Evolutionary conservation across 78 protist genomes (phyloP).

Genomic region (Mantamonas sphyraenae): DNA sequence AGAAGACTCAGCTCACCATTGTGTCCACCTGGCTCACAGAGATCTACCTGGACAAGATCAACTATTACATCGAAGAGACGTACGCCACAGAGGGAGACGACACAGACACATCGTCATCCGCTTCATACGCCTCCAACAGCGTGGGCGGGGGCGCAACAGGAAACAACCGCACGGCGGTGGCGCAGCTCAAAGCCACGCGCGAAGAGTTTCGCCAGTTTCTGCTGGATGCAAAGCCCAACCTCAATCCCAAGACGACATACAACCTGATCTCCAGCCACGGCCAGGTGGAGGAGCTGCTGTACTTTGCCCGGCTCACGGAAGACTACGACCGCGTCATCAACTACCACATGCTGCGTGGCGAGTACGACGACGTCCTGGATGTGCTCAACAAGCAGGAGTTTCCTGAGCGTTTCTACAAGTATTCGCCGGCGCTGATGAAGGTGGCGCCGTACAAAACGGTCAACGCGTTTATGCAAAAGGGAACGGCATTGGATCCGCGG

Average conservation of each 20-base stretch:
- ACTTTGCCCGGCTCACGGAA: slow-evolving; percentile 58
- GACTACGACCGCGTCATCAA: slow-evolving; percentile 79
- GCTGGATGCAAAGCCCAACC: background rate
- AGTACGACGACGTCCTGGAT: slow-evolving; percentile 48
- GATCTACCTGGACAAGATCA: slow-evolving; percentile 61
- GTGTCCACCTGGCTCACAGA: slow-evolving; percentile 78
- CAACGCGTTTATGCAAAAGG: slow-evolving; percentile 46
- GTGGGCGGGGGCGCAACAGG: background rate
- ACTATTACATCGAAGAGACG: background rate
- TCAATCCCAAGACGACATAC: slow-evolving; percentile 61
- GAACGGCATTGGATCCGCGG: slow-evolving; percentile 44
- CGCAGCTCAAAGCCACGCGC: background rate
- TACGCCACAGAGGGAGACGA: background rate
- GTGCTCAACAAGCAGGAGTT: slow-evolving; percentile 23
- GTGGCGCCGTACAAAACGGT: slow-evolving; percentile 67
- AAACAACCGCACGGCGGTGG: background rate
- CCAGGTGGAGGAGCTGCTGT: slow-evolving; percentile 64
- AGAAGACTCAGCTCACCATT: slow-evolving; percentile 69
- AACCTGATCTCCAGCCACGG: slow-evolving; percentile 78
- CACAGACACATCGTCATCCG: background rate
- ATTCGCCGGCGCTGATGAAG: slow-evolving; percentile 73
- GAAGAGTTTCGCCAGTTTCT: slow-evolving; percentile 38
- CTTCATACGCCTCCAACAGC: background rate
- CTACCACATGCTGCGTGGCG: slow-evolving; percentile 46
- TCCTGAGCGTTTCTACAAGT: slow-evolving; percentile 56